Evolutionary conservation across 805 yeast genomes (phyloP).

Genomic region (Myxozyma neotropica): DNA sequence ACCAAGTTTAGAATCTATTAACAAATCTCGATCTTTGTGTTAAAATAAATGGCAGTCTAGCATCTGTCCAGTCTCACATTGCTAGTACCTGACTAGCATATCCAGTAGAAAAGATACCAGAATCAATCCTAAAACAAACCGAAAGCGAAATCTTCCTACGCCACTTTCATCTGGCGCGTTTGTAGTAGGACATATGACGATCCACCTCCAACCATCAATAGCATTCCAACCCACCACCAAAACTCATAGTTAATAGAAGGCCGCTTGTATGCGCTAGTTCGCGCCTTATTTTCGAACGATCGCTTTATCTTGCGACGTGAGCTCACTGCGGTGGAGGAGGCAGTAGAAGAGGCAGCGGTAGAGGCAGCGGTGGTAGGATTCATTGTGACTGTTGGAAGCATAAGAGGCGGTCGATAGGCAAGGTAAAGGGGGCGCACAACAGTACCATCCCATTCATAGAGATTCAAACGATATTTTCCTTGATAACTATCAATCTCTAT

Average conservation of each 20-base stretch:
- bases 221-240: slow-evolving; percentile 47
- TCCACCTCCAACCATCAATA: slow-evolving; percentile 45
- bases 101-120: background rate
- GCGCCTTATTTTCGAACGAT: slow-evolving; percentile 38
- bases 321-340: slow-evolving; percentile 19
- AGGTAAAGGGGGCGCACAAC: slow-evolving; percentile 84
- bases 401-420: slow-evolving; percentile 91
- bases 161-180: slow-evolving; percentile 8
- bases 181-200: slow-evolving; percentile 38
- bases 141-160: background rate
- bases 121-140: background rate
- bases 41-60: too few species aligned
- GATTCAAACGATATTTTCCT: slow-evolving; percentile 75
- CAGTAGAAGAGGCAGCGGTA: slow-evolving; percentile 38
- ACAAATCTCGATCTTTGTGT: too few species aligned
- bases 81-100: too few species aligned
- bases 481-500: slow-evolving; percentile 75
- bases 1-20: too few species aligned
- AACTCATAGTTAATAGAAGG: slow-evolving; percentile 33
- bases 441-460: slow-evolving; percentile 72
- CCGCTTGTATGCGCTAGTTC: slow-evolving; percentile 40
- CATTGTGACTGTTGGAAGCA: slow-evolving; percentile 90
- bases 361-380: slow-evolving; percentile 68
- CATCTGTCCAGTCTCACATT: too few species aligned
- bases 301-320: slow-evolving; percentile 14